Evolutionary conservation across 2,329 filamentous ascomycete species (phyloP).

Genomic region (Botrytis galanthina): DNA sequence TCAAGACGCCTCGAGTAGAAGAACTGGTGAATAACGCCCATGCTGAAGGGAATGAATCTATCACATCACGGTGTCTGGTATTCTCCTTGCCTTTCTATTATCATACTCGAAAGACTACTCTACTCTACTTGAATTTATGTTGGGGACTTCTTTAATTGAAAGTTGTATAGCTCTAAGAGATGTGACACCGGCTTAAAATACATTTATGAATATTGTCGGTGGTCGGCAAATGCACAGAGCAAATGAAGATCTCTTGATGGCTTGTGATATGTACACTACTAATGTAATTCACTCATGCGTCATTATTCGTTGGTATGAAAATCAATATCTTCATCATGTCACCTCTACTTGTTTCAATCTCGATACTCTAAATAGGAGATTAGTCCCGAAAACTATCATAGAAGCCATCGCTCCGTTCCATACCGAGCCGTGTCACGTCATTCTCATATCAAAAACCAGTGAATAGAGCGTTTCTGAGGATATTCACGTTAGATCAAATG

Average conservation of each 20-base stretch:
- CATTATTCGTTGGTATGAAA: fast-evolving
- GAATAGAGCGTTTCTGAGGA: not conserved
- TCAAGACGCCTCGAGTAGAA: fast-evolving
- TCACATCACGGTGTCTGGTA: no score
- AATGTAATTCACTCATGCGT: not conserved
- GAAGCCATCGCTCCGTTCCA: not conserved
- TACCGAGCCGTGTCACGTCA: not conserved
- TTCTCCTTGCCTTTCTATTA: no score
- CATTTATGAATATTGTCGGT: no score
- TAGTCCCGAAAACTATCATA: fast-evolving
- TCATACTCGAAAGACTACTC: no score
- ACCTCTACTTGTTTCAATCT: not conserved
- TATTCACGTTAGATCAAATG: not conserved
- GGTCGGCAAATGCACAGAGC: no score
- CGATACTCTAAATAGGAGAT: not conserved
- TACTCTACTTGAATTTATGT: no score
- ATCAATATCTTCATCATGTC: not conserved
- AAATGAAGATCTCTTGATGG: not conserved
- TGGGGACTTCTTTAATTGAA: no score
- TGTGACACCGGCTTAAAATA: no score
- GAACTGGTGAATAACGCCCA: no score
- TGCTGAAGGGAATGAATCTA: no score
- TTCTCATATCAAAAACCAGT: not conserved
- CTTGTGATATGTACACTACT: not conserved
- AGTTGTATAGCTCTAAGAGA: no score